Evolutionary conservation across 2,329 filamentous ascomycete genomes (phyloP).

Genomic region (Aureobasidium musti): DNA sequence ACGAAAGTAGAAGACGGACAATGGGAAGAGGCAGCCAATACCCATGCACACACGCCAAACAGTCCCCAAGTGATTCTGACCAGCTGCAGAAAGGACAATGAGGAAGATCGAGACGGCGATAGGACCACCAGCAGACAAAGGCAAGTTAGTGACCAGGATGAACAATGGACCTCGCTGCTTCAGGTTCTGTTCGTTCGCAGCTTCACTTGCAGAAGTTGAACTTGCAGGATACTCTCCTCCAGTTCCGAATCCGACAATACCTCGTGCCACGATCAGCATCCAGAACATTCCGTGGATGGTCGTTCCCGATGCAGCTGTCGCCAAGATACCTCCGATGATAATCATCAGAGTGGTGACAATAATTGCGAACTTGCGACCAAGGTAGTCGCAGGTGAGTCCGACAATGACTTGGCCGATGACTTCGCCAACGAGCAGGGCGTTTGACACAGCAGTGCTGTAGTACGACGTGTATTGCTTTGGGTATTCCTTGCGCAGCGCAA

Average conservation of each 20-base stretch:
- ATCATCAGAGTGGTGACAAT: slow-evolving; percentile 51
- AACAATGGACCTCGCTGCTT: slow-evolving; percentile 37
- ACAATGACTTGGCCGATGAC: slow-evolving; percentile 48
- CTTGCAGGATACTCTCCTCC: slow-evolving; percentile 55
- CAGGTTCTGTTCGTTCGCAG: slow-evolving; percentile 51
- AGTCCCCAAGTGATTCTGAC: slow-evolving; percentile 45
- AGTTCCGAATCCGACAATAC: slow-evolving; percentile 53
- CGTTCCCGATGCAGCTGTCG: slow-evolving; percentile 47
- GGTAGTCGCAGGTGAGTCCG: slow-evolving; percentile 49
- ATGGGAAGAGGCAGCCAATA: slow-evolving; percentile 53
- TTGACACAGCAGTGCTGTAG: slow-evolving; percentile 32
- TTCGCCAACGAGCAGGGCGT: slow-evolving; percentile 45
- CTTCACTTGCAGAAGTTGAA: slow-evolving; percentile 51
- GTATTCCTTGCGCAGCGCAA: slow-evolving; percentile 38
- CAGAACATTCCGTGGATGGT: slow-evolving; percentile 56
- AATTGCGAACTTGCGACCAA: slow-evolving; percentile 52
- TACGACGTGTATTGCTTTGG: slow-evolving; percentile 32
- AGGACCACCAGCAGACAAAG: slow-evolving; percentile 35
- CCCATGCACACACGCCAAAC: slow-evolving; percentile 55
- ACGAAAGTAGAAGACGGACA: slow-evolving; percentile 60
- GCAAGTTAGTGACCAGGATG: slow-evolving; percentile 36
- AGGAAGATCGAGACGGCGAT: slow-evolving; percentile 39
- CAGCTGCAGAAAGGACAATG: slow-evolving; percentile 43
- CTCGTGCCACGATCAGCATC: slow-evolving; percentile 55
- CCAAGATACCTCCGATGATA: slow-evolving; percentile 51